Conservation (phyloP, 306 rosid species). For the Macrotyloma uniflorum region DNA sequence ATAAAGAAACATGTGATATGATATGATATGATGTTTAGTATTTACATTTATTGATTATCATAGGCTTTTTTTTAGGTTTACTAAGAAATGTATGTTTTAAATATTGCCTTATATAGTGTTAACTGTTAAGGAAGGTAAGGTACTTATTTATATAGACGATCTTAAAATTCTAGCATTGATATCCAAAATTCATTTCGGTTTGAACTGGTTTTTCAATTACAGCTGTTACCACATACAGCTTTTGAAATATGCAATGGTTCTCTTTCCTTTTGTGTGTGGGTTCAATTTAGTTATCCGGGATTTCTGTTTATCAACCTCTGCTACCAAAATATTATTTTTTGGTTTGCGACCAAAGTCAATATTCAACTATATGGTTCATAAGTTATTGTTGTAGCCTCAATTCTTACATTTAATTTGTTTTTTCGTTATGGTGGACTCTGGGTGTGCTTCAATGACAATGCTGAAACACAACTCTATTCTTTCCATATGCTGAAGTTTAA, state of each 20-base stretch:
- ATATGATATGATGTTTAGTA: not conserved
- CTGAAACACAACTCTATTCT: not conserved
- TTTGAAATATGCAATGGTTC: constrained; percentile 1
- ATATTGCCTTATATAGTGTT: not conserved
- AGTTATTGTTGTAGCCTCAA: not conserved
- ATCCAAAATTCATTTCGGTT: constrained; percentile 1
- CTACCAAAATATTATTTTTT: not conserved
- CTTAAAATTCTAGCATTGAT: not conserved
- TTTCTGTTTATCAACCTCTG: not conserved
- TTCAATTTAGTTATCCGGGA: not conserved
- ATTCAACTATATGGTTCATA: constrained; percentile 1
- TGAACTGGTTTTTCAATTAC: not conserved
- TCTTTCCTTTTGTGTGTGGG: constrained; percentile 20
- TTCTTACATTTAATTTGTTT: not conserved
- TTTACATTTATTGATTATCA: not conserved
- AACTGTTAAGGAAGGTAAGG: constrained; percentile 13
- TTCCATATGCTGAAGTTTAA: not conserved
- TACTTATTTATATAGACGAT: not conserved
- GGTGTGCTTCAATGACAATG: not conserved
- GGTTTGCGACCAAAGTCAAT: not conserved
- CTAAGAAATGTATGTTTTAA: constrained; percentile 5
- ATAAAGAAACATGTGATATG: not conserved
- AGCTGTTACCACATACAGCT: not conserved
- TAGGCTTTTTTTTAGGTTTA: not conserved
- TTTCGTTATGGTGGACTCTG: not conserved